Base-by-base conservation (phyloP, 2,329 filamentous ascomycete genomes). In the Fusarium avenaceum region DNA sequence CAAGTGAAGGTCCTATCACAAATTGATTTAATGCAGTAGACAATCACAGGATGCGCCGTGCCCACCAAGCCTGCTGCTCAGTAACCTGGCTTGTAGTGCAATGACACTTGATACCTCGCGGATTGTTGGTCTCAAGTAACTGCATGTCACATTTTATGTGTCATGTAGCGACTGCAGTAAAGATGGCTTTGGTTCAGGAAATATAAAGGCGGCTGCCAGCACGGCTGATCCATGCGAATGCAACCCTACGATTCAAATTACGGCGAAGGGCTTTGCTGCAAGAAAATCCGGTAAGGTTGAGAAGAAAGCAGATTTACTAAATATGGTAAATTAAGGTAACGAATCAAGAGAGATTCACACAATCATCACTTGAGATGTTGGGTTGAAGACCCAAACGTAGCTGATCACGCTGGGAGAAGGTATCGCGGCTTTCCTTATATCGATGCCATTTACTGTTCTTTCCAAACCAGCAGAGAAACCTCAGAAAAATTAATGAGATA, bases 171-270 rank as follows among this genome's bases (percentile, higher is more conserved):
- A 62, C 32, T 19, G 50, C 32, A 30, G 28, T 14, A 26, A 45
- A 46, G 33, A 57, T 32, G 46, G 30, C 19, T 20, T 33, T 11
- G 30, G 13, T 33, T 19, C 19, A 26, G 28, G 33, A 35, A 7
- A 8, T 15, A 7, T n/a, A 6, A 35, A n/a, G 15, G 26, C 38
- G 11, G 17, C 50, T 30, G 33, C 14, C 33, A 19, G 38, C 53
- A 57, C 39, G 44, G 49, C 44, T 54, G 61, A 45, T 38, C 35
- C 32, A 32, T 47, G 30, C 30, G 15, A 55, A 32, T 51, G 51
- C 24, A 35, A 54, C 51, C n/a, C 22, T 57, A 28, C 22, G 20
- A 38, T 24, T 13, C n/a, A 10, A 44, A 51, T n/a, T 42, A 51
- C 46, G 32, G 20, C 26, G 38, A 47, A 24, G 11, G 6, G 19